Percentiles rank a stretch among this genome's conserved stretches.
These are phyloP conservation scores for Dictyostelium citrinum DNA, from an alignment of 78 protist species.

Conservation along the genomic window DNA sequence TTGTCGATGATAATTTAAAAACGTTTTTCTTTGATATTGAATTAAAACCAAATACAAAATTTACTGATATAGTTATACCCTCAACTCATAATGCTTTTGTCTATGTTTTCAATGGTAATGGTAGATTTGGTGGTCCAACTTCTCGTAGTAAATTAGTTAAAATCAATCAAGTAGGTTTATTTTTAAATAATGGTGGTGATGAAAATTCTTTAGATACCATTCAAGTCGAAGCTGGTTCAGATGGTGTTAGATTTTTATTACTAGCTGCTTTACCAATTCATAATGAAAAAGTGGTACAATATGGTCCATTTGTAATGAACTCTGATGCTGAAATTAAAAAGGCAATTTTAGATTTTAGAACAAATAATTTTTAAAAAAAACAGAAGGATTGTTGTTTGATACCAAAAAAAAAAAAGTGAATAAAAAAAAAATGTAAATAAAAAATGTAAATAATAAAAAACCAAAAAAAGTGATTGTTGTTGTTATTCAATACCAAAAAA, in stretches of 20 bases:
- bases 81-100: constrained; percentile 41
- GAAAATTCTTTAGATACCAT: neutral
- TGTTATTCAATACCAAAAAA: neutral
- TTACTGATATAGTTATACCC: constrained; percentile 12
- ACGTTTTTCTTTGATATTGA: constrained; percentile 43
- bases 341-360: constrained; percentile 76
- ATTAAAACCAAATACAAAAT: neutral
- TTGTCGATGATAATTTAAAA: constrained; percentile 3
- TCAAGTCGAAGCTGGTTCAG: neutral
- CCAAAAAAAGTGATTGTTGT: neutral
- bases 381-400: too few species aligned
- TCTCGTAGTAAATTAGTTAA: neutral
- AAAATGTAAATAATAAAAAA: too few species aligned
- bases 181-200: constrained; percentile 2
- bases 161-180: constrained; percentile 14
- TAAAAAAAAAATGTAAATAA: too few species aligned
- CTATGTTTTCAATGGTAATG: constrained; percentile 40
- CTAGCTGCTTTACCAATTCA: constrained; percentile 69
- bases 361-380: constrained; percentile 28
- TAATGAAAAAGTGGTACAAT: constrained; percentile 80
- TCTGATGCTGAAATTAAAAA: constrained; percentile 84
- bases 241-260: constrained; percentile 56
- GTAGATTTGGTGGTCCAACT: constrained; percentile 23
- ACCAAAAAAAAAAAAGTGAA: too few species aligned
- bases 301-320: constrained; percentile 94